A percentile compares a stretch with the other conserved stretches of the same genome.
These are phyloP conservation scores for Cercospora janseana DNA, from an alignment of 2,329 filamentous ascomycete species.

Conservation along the genomic window DNA sequence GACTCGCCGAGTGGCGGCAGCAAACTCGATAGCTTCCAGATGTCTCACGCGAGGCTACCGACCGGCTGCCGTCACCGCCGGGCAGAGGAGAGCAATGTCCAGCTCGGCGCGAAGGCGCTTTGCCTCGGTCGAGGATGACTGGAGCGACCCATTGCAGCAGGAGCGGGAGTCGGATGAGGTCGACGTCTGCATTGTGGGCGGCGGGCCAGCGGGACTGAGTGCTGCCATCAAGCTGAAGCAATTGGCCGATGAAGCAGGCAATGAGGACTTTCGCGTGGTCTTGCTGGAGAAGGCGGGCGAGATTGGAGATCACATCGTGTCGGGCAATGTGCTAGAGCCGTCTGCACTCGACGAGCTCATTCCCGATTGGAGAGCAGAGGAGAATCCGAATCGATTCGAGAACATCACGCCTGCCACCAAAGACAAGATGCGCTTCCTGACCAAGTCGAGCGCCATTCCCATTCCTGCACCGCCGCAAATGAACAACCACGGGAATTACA, in stretches of 20 bases:
- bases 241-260: constrained; percentile 87
- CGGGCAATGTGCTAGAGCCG: constrained; percentile 91
- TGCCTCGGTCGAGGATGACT: constrained; percentile 42
- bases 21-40: constrained; percentile 26
- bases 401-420: constrained; percentile 77
- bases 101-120: constrained; percentile 33
- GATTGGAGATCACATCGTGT: constrained; percentile 90
- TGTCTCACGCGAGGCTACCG: constrained; percentile 30
- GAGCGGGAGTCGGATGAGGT: constrained; percentile 92
- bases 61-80: constrained; percentile 37
- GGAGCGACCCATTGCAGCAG: constrained; percentile 51
- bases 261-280: constrained; percentile 92
- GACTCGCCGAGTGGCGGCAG: constrained; percentile 15
- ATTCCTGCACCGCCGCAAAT: constrained; percentile 92
- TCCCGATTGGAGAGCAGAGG: constrained; percentile 87
- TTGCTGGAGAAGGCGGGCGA: constrained; percentile 94
- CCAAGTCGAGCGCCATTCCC: constrained; percentile 72
- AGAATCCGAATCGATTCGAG: constrained; percentile 84
- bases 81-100: constrained; percentile 38
- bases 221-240: constrained; percentile 95
- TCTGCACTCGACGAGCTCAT: constrained; percentile 84
- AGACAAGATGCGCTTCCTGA: constrained; percentile 93
- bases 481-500: constrained; percentile 98
- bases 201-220: constrained; percentile 88
- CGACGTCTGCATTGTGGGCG: constrained; percentile 94